Evolutionary conservation across 768 basidiomycete genomes (phyloP), one percentile per base, ranked within the genome.

Genomic region (Rubroboletus satanas): DNA sequence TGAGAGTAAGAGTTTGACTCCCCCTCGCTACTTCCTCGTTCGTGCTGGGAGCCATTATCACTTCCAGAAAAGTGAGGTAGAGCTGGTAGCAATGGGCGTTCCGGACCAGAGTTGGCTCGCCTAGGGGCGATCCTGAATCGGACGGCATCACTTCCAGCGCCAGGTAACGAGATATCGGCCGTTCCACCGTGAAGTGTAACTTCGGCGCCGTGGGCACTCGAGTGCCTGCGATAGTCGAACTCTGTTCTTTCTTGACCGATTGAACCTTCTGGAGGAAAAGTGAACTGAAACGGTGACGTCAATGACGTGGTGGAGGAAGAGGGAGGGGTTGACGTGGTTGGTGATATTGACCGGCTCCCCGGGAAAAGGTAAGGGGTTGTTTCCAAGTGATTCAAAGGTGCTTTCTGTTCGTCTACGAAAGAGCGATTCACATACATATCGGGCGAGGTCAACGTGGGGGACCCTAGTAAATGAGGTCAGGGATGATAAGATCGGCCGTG

Each of bases 161-260:
- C 74, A 50, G 79, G 60, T 42, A 83, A 66, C 18, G 87, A 83
- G 44, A 90, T 79, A 67, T 90, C 84, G 35, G 88, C 83, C 7
- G 84, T 86, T 54, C 86, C 87, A 45, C 85, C 85, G 54, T 88
- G 87, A 35, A 90, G 78, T 10, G 84, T 83, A 45, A 88, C 79
- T 56, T 88, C 84, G 41, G 85, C 73, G 55, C 73, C 72, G 57
- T 80, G 81, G 44, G 76, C 67, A 64, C 72, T 74, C 28, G 80
- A 75, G 58, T 80, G 78, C 55, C 84, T 80, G 62, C 85, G 82
- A 64, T 82, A 87, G 70, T 83, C 83, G 68, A 83, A 86, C 46
- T 87, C 85, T 53, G 80, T 44, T 45, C 83, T 79, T 51, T 87
- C 84, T 56, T 82, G 81, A 38, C 74, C 63, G 49, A 77, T 68